Base-by-base conservation (phyloP, 1,284 basidiomycete species). In the Neolentinus lepideus region DNA sequence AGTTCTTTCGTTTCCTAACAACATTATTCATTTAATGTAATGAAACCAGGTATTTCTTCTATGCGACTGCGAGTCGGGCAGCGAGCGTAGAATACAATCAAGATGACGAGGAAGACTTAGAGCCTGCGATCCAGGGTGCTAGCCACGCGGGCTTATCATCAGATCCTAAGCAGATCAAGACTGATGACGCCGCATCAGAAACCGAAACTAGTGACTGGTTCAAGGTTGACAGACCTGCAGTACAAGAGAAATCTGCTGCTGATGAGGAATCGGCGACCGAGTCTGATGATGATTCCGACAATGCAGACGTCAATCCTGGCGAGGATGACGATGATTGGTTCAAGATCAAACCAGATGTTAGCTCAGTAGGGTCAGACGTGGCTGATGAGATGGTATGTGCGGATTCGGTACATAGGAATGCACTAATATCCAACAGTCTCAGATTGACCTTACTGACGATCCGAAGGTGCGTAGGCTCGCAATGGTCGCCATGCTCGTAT, bases 1-100 rank as follows among this genome's bases (percentile, higher is more conserved):
- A 64, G 48, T 33, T 43, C 36, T 31, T 8, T 27, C 51, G 51
- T 22, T 35, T 45, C 21, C 55, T 27, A 38, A 31, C 14, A 36
- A 27, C 53, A 21, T 51, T 53, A 2, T 45, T 14, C 61, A 1
- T 59, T 29, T 50, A 25, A 19, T 27, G 51, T 25, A 11, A 19
- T 47, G 21, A 21, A 47, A 21, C 10, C 56, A 89, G 88, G 62
- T 89, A 90, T 64, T 88, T 90, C 69, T 89, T 90, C 72, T 79
- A 86, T 64, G 81, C 88, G 1, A 87, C 82, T 1, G 57, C 43
- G 57, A 69, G 52, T 61, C 71, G 59, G 68, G 64, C 57, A 58
- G 64, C 67, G 3, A 64, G 61, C 12, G 66, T 67, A 8, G 68
- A 71, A 3, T 71, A 71, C 25, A 60, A 67, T 9, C 54, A 66